Base-by-base conservation (phyloP, 768 basidiomycete species). In the Boletus sp. region DNA sequence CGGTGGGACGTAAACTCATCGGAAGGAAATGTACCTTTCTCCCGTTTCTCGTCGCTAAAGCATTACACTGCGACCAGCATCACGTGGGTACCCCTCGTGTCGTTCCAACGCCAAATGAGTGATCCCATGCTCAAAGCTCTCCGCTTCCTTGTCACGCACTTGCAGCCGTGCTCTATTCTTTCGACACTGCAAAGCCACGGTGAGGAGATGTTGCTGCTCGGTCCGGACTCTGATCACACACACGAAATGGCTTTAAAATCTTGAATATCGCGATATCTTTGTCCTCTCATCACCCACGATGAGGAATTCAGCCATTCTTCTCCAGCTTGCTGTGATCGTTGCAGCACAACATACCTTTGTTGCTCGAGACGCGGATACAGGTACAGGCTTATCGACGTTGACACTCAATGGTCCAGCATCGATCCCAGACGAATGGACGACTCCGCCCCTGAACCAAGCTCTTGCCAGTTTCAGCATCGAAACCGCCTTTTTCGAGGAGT, bases 381-480 rank as follows among this genome's bases (percentile, higher is more conserved):
- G 51, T 10, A 15, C 36, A 0, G 37, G 51, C 30, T 33, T 49
- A 30, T 60, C 64, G 1, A 65, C 53, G 12, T 48, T 80, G 50
- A 77, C 67, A 30, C 70, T 82, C 5, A 36, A 60, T 42, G 79
- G 79, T n/a, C 73, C 77, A 15, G 61, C 78, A 3, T 68, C 71
- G 4, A 73, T 81, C 24, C 80, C 80, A 7, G 51, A 51, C 5
- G 75, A 76, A 55, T 60, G 62, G 62, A 80, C 80, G 0, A 82
- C 81, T 5, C 72, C 76, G 15, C 57, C 64, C 9, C 67, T 83
- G 4, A 66, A 78, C 52, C 80, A 77, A 1, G 69, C 78, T 10
- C 67, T 83, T 28, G 80, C 75, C 28, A 80, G 80, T 54, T 83
- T 83, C 67, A 82, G 80, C 59, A 77, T 83, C 48, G 81, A 83